phyloP scores from a whole-genome alignment of 805 yeast genomes.

The Sugiyamaella floridensis region DNA sequence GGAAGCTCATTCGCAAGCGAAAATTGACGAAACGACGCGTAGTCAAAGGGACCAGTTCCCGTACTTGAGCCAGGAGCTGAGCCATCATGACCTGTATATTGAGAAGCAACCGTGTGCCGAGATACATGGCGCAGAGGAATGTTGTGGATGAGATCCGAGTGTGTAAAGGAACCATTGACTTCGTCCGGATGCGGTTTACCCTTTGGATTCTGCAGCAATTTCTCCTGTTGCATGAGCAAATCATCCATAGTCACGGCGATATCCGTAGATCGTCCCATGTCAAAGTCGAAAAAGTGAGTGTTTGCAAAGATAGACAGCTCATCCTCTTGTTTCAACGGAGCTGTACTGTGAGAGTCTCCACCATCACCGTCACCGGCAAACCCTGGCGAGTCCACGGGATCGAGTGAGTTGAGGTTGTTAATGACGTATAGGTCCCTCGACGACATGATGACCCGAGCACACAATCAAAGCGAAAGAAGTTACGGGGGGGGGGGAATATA shows the following conservation, averaged over 20 bases:
- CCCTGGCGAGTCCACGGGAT: slow-evolving; percentile 21
- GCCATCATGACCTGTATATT: slow-evolving; percentile 1
- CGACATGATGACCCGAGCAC: slow-evolving; percentile 2
- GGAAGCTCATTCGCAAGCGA: slow-evolving; percentile 31
- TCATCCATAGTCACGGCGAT: slow-evolving; percentile 36
- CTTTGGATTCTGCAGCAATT: slow-evolving; percentile 28
- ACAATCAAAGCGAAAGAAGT: background rate
- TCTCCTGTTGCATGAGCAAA: slow-evolving; percentile 35
- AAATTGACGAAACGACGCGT: slow-evolving; percentile 26
- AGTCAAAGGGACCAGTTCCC: slow-evolving; percentile 19
- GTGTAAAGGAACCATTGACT: background rate
- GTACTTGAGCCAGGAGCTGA: slow-evolving; percentile 3
- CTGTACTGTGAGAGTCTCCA: background rate
- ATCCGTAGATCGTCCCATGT: slow-evolving; percentile 38
- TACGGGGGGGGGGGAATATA: no score
- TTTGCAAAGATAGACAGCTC: slow-evolving; percentile 37
- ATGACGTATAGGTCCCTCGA: slow-evolving; percentile 22
- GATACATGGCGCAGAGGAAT: background rate
- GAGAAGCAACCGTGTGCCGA: background rate
- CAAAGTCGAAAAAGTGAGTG: slow-evolving; percentile 40
- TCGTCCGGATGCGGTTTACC: slow-evolving; percentile 11
- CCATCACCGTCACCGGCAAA: slow-evolving; percentile 5
- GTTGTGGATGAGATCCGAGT: background rate
- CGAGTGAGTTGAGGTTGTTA: slow-evolving; percentile 28
- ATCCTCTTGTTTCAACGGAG: slow-evolving; percentile 22